phyloP scores from a whole-genome alignment of 2,329 filamentous ascomycete genomes.

The Aspergillus alliaceus region DNA sequence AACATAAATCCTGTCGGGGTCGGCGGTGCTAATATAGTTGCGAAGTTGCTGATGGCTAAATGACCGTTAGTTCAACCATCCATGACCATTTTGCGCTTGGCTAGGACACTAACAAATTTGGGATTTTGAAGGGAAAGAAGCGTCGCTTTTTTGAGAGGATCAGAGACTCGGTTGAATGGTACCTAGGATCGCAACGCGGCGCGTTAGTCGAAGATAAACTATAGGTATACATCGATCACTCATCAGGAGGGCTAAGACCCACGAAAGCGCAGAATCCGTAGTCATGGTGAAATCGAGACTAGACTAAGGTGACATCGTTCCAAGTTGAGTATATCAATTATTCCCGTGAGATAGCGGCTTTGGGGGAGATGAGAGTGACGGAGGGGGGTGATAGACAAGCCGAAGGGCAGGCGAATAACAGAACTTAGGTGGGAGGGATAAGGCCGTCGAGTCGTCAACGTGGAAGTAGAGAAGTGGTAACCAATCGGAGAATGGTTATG shows the following conservation, averaged over 20 bases:
- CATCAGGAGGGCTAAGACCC: conserved; percentile 21
- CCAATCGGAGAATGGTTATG: neutral
- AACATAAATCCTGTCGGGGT: conserved; percentile 78
- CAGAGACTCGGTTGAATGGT: conserved; percentile 65
- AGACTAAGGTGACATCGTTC: conserved; percentile 36
- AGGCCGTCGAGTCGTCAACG: neutral
- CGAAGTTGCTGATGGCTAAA: conserved; percentile 60
- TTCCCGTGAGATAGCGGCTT: conserved; percentile 9
- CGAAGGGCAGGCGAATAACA: conserved; percentile 1
- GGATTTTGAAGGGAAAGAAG: conserved; percentile 67
- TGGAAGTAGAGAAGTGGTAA: neutral
- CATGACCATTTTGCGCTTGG: conserved; percentile 1
- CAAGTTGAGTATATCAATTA: conserved; percentile 20
- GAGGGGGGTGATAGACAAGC: conserved; percentile 3
- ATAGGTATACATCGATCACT: neutral
- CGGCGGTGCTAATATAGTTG: conserved; percentile 81
- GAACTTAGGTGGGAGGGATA: conserved; percentile 10
- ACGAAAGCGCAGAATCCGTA: conserved; percentile 42
- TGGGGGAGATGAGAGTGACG: conserved; percentile 13
- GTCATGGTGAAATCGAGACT: conserved; percentile 37
- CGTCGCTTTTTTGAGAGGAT: conserved; percentile 61
- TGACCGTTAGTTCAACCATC: conserved; percentile 14
- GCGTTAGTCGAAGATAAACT: conserved; percentile 15
- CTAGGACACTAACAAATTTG: conserved; percentile 58
- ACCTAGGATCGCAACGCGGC: conserved; percentile 44